Base-by-base conservation (phyloP, 2,329 filamentous ascomycete species). In the Xylariales sp. region DNA sequence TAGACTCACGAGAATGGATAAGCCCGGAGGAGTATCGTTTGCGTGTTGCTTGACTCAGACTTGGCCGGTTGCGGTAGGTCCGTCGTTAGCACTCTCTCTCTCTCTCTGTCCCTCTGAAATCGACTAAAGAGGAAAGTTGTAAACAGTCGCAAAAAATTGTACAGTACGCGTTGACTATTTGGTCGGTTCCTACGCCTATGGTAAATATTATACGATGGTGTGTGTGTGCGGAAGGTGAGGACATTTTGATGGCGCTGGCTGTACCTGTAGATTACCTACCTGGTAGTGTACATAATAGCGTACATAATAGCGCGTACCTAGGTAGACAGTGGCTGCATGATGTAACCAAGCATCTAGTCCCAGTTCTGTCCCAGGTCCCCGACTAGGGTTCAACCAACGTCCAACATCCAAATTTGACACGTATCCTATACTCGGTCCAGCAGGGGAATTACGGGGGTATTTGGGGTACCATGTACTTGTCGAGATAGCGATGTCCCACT, bases 311-410 rank as follows among this genome's bases (percentile, higher is more conserved):
- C 34, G 34, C 9, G 23, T n/a, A n/a, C n/a, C 36, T 39, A 39
- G 36, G 36, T 39, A 39, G 8, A 8, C 41, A 57, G 39, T 57
- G 54, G 45, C 36, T 56, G 65, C 65, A 68, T 68, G 65, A 68
- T 68, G 65, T 60, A 68, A 68, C 65, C 49, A 34, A 36, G 43
- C 49, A 53, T 50, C 5, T 34, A 41, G 12, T 43, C 8, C 53
- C 23, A 23, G 23, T 23, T 23, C 23, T 23, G 2, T 23, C 23
- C 53, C 39, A 58, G 62, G 48, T 58, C 45, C 46, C 46, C 23
- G 36, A 14, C 54, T 18, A 32, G 62, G 55, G 54, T 53, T 16
- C 23, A 23, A 48, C 14, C 7, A 50, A 45, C 43, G 52, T 34
- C 50, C 32, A 49, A n/a, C 28, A 3, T 18, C 5, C 6, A 39